These are phyloP conservation scores for Auriscalpium microsporum DNA, from an alignment of 768 basidiomycete genomes.

Conservation along the genomic window DNA sequence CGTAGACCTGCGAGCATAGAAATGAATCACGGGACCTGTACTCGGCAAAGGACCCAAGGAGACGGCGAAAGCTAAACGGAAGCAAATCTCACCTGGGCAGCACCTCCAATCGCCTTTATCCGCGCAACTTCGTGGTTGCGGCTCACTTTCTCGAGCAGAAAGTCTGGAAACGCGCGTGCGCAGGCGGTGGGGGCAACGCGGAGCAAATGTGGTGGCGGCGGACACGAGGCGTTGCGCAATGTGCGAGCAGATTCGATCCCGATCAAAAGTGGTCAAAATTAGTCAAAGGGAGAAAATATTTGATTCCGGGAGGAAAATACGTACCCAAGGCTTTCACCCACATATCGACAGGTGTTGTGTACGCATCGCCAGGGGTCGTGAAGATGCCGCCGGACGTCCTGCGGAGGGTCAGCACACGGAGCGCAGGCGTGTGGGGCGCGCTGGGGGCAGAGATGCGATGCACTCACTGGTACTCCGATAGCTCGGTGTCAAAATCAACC, in stretches of 20 bases:
- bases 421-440: not conserved
- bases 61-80: not conserved
- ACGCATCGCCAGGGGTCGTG: constrained; percentile 78
- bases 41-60: not conserved
- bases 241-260: constrained; percentile 5
- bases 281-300: constrained; percentile 28
- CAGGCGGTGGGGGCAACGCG: not conserved
- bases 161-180: constrained; percentile 37
- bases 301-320: constrained; percentile 23
- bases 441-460: not conserved
- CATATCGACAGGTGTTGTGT: constrained; percentile 85
- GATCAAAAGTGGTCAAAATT: constrained; percentile 33
- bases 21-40: not conserved
- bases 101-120: constrained; percentile 69
- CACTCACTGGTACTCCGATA: constrained; percentile 75
- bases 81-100: constrained; percentile 47
- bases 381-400: constrained; percentile 85
- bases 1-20: not conserved
- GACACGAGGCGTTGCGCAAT: not conserved
- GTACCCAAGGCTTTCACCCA: constrained; percentile 82
- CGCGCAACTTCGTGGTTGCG: constrained; percentile 60
- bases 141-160: constrained; percentile 66
- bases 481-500: constrained; percentile 75
- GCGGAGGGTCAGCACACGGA: constrained; percentile 7
- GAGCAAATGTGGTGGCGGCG: not conserved